A percentile compares a stretch with the other conserved stretches of the same genome.
Conservation (phyloP, 2,329 filamentous ascomycete genomes). For the Corynespora cassiicola region DNA sequence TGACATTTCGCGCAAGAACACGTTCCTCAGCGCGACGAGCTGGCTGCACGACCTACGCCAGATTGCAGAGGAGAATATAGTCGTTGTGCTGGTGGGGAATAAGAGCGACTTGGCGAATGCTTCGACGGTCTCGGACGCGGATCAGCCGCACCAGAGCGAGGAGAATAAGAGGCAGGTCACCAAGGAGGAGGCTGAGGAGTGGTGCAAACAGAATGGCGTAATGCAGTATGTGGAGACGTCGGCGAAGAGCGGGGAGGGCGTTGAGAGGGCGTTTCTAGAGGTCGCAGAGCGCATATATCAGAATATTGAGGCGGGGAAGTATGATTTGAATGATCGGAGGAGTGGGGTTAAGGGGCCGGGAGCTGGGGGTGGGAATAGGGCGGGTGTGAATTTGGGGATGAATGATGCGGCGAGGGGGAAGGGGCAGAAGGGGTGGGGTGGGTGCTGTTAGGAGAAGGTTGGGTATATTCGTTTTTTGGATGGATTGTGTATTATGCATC, state of each 20-base stretch:
- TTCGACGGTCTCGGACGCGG: constrained; percentile 47
- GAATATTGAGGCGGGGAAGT: constrained; percentile 94
- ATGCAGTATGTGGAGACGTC: constrained; percentile 95
- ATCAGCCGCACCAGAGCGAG: too few relatives aligned
- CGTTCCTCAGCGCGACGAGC: constrained; percentile 86
- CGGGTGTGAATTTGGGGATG: constrained; percentile 52
- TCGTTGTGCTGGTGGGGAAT: constrained; percentile 94
- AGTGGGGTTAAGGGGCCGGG: constrained; percentile 82
- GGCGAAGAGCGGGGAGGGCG: constrained; percentile 92
- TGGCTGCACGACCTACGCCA: constrained; percentile 94
- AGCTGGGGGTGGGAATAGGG: constrained; percentile 52
- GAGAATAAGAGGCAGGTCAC: constrained; percentile 80
- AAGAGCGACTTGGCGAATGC: constrained; percentile 79
- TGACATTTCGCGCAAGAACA: constrained; percentile 85
- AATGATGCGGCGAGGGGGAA: constrained; percentile 45
- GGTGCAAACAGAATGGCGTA: constrained; percentile 85
- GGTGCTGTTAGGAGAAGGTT: constrained; percentile 33
- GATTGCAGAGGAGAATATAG: constrained; percentile 94
- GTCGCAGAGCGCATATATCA: constrained; percentile 95
- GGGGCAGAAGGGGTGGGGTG: constrained; percentile 41
- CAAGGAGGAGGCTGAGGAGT: constrained; percentile 82
- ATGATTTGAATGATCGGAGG: constrained; percentile 91
- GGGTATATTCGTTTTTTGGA: too few relatives aligned
- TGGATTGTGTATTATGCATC: too few relatives aligned
- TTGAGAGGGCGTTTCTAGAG: constrained; percentile 90